Evolutionary conservation across 2,329 filamentous ascomycete genomes (phyloP), one percentile per base, ranked within the genome.

Genomic region (Immersiporthe knoxdaviesiana): DNA sequence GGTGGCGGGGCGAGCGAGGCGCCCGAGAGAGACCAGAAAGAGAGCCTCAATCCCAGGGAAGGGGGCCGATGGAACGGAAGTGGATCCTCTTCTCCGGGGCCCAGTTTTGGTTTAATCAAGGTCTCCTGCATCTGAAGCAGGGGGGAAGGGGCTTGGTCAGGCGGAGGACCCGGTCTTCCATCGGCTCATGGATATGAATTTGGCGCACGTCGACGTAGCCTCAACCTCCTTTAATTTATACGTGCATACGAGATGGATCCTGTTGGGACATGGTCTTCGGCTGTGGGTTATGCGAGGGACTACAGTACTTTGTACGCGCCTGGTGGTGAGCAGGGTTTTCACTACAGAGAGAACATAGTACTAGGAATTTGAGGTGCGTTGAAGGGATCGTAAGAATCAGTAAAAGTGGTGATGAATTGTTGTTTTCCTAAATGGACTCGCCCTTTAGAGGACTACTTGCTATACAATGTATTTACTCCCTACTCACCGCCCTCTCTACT

Each of bases 31-130:
- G n/a, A n/a, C n/a, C n/a, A n/a, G n/a, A n/a, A n/a, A n/a, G n/a
- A n/a, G 54, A 60, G 41, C 56, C 61, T 63, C 61, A 60, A 41
- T 47, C 24, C 58, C n/a, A n/a, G n/a, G n/a, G n/a, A n/a, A n/a
- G n/a, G n/a, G n/a, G n/a, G n/a, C n/a, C n/a, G n/a, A n/a, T n/a
- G 44, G 44, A 47, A 47, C 37, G 35, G 24, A 21, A 30, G 63
- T 65, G 63, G 63, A 32, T 24, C 35, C 8, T n/a, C 7, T 21
- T 16, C 32, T 54, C 63, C 44, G 44, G 30, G 47, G n/a, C n/a
- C 63, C 47, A 56, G 63, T 30, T 56, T 64, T 56, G 35, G 50
- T 65, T 65, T 65, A 65, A 64, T 65, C 30, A 65, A 56, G 35
- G 35, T 11, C 65, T 52, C 65, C 54, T 61, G 56, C 54, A 37